Evolutionary conservation across 805 yeast genomes (phyloP), one percentile per base, ranked within the genome.

Genomic region (Nakazawaea ambrosiae): DNA sequence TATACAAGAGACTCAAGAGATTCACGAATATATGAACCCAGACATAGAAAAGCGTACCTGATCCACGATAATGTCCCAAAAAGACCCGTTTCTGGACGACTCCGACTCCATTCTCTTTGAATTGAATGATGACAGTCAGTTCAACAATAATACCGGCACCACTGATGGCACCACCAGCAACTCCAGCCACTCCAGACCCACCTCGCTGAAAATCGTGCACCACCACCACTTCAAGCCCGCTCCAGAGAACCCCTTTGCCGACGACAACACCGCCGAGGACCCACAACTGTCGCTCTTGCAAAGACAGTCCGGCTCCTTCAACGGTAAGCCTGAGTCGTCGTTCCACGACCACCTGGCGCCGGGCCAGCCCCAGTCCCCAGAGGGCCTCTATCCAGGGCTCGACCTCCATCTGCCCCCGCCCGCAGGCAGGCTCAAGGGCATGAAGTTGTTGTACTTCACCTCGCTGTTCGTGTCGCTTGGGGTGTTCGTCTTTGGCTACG

Each of bases 401-500:
- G 24, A 22, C 10, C 10, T 22, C 24, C 10, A 22, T 10, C 10
- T 8, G 10, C 10, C 10, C 10, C 24, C 24, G 24, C 24, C 24
- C 10, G 10, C 10, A 10, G 24, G 24, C 12, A 8, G 20, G 11
- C 16, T 55, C 5, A 37, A 47, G 40, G 60, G 60, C 10, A 44
- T 39, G 27, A 43, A 38, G 30, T 36, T 61, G 15, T 44, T 60
- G 17, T 44, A 55, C 20, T 61, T 60, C 42, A 63, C 77, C 30
- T 69, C 87, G 8, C 69, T 74, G 34, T 72, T 81, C 38, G 86
- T 88, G 16, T 77, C 78, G 36, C 55, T 73, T 18, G 65, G 76
- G 20, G 76, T 81, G 24, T 78, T 83, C 37, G 63, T 83, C 18
- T 83, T 83, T 49, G 92, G 92, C 3, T 83, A 80, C 55, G 89